Percentiles rank a stretch among this genome's conserved stretches.
These are phyloP conservation scores for Talaromyces wortmannii DNA, from an alignment of 495 filamentous ascomycete species.

Conservation along the genomic window DNA sequence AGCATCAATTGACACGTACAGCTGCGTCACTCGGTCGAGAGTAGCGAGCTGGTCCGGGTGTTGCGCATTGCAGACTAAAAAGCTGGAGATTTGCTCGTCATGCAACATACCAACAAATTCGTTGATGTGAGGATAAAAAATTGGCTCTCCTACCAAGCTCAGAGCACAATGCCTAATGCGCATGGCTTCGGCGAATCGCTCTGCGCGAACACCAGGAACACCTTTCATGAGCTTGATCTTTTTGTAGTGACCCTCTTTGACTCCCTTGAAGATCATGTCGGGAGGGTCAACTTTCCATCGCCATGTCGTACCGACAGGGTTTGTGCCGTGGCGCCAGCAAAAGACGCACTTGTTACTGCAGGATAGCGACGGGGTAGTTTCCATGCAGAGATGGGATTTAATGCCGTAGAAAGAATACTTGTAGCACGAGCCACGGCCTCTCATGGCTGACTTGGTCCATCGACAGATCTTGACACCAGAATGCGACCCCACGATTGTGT, in stretches of 20 bases:
- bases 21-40: constrained; percentile 77
- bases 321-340: constrained; percentile 97
- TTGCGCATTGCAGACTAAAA: constrained; percentile 97
- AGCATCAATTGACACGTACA: constrained; percentile 94
- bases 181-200: constrained; percentile 90
- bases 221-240: constrained; percentile 97
- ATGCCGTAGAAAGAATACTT: constrained; percentile 97
- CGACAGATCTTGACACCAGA: constrained; percentile 96
- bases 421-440: constrained; percentile 92
- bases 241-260: constrained; percentile 86
- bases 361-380: constrained; percentile 88
- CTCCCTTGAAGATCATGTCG: constrained; percentile 78
- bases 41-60: constrained; percentile 85
- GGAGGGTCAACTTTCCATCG: constrained; percentile 91
- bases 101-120: constrained; percentile 79
- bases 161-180: constrained; percentile 87
- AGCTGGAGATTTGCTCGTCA: constrained; percentile 78
- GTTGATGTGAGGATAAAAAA: constrained; percentile 98
- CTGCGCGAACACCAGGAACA: constrained; percentile 84
- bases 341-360: constrained; percentile 99
- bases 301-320: constrained; percentile 94
- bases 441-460: constrained; percentile 97
- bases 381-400: constrained; percentile 93
- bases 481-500: constrained; percentile 89
- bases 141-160: constrained; percentile 86